Percentiles rank a stretch among this genome's conserved stretches.
These are phyloP conservation scores for Lactarius deliciosus DNA, from an alignment of 768 basidiomycete species.

Conservation along the genomic window DNA sequence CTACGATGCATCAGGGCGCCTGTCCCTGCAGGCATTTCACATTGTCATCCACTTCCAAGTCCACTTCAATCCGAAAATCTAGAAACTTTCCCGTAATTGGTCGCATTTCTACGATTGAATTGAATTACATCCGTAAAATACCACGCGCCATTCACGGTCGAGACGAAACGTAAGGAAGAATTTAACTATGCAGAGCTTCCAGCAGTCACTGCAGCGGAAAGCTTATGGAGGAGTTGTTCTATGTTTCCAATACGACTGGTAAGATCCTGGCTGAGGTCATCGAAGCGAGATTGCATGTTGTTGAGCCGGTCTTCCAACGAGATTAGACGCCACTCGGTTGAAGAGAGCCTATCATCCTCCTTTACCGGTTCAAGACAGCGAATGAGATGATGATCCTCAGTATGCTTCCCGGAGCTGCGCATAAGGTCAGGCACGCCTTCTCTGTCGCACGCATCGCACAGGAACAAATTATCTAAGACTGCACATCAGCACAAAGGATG, in stretches of 20 bases:
- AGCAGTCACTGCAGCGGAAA: not conserved
- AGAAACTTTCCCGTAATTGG: no score
- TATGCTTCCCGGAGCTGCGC: constrained; percentile 3
- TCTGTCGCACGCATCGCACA: constrained; percentile 26
- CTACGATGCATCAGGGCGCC: no score
- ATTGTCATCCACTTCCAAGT: no score
- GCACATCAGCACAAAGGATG: not conserved
- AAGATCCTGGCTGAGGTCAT: not conserved
- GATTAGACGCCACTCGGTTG: constrained; percentile 13
- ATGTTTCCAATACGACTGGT: constrained; percentile 6
- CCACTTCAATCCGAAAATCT: no score
- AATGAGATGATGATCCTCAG: constrained; percentile 8
- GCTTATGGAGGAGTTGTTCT: constrained; percentile 9
- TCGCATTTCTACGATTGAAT: no score
- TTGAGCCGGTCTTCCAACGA: constrained; percentile 17
- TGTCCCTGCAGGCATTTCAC: no score
- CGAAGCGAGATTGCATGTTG: constrained; percentile 7
- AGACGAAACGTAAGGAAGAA: no score
- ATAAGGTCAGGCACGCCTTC: constrained; percentile 7
- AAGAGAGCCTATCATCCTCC: not conserved
- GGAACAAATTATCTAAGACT: constrained; percentile 21
- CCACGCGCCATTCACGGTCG: no score
- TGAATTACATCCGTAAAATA: no score
- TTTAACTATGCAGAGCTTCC: no score
- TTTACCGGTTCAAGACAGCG: constrained; percentile 13